Evolutionary conservation across 2,329 filamentous ascomycete species (phyloP).

Genomic region (Phyllosticta citribraziliensis): DNA sequence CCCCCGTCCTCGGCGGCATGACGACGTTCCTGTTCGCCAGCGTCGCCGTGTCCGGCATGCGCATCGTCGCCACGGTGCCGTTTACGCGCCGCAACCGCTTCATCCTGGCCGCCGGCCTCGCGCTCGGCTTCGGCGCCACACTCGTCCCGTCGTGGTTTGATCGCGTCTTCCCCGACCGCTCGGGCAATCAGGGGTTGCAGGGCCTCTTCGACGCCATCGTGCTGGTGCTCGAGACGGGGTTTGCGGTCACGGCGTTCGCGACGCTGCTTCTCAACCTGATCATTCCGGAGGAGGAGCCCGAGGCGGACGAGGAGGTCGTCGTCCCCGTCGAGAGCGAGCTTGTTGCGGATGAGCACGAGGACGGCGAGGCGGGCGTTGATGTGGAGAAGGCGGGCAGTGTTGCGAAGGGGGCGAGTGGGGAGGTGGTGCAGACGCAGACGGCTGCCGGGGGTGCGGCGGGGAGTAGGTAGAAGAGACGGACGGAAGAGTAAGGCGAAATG

Average conservation of each 20-base stretch:
- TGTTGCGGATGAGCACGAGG: not conserved
- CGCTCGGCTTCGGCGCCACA: conserved; percentile 55
- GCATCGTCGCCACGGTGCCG: conserved; percentile 60
- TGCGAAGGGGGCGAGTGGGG: not conserved
- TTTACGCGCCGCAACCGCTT: conserved; percentile 77
- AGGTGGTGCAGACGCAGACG: not conserved
- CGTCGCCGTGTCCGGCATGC: conserved; percentile 67
- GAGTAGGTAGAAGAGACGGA: no score
- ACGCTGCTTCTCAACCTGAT: conserved; percentile 64
- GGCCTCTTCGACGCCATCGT: conserved; percentile 63
- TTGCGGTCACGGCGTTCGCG: conserved; percentile 64
- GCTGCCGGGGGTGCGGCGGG: no score
- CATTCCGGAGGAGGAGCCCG: conserved; percentile 50
- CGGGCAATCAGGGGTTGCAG: conserved; percentile 54
- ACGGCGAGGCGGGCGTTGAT: not conserved
- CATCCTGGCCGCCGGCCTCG: conserved; percentile 65
- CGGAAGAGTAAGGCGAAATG: no score
- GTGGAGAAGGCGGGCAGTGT: not conserved
- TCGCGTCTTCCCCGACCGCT: conserved; percentile 62
- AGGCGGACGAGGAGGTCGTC: conserved; percentile 30
- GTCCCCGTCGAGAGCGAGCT: conserved; percentile 14
- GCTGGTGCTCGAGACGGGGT: conserved; percentile 47
- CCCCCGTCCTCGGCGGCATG: conserved; percentile 39
- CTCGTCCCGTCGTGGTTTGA: conserved; percentile 50
- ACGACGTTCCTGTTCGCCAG: conserved; percentile 70